These are phyloP conservation scores for Heritiera fomes DNA, from an alignment of 345 rosid genomes.

Conservation along the genomic window DNA sequence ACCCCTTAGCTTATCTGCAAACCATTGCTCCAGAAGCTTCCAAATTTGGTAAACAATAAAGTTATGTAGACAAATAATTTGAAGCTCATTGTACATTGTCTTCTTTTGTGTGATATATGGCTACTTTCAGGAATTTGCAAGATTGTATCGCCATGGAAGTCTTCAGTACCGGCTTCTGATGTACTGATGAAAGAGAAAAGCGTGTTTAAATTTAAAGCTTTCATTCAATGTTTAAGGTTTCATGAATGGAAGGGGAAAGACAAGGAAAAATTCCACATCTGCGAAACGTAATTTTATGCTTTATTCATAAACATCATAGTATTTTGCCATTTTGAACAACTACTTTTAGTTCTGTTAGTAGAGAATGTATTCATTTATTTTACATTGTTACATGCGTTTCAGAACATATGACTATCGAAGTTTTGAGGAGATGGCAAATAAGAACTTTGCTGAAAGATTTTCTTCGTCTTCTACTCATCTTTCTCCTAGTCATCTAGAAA, in stretches of 20 bases:
- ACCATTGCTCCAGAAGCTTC: conserved; percentile 62
- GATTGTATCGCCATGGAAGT: conserved; percentile 56
- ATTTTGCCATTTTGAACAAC: background rate
- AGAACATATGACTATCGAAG: background rate
- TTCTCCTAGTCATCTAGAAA: conserved; percentile 49
- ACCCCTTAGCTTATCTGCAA: conserved; percentile 55
- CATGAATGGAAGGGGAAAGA: conserved; percentile 61
- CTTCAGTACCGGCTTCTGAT: conserved; percentile 57
- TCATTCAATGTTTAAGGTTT: conserved; percentile 61
- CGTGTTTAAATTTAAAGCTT: conserved; percentile 54
- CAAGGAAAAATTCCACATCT: conserved; percentile 47
- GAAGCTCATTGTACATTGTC: background rate
- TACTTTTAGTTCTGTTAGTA: background rate
- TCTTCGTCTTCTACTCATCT: conserved; percentile 25
- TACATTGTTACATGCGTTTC: background rate
- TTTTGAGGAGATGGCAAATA: conserved; percentile 10
- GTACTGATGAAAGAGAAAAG: conserved; percentile 54
- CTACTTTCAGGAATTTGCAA: conserved; percentile 57
- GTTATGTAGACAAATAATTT: background rate
- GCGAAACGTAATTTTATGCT: conserved; percentile 37
- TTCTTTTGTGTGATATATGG: too few species aligned
- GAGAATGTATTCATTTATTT: background rate
- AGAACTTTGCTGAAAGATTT: conserved; percentile 7
- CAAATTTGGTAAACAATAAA: conserved; percentile 40
- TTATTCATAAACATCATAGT: background rate